Evolutionary conservation across 1,284 basidiomycete species (phyloP), one percentile per base, ranked within the genome.

Genomic region (Anthracocystis walkeri): DNA sequence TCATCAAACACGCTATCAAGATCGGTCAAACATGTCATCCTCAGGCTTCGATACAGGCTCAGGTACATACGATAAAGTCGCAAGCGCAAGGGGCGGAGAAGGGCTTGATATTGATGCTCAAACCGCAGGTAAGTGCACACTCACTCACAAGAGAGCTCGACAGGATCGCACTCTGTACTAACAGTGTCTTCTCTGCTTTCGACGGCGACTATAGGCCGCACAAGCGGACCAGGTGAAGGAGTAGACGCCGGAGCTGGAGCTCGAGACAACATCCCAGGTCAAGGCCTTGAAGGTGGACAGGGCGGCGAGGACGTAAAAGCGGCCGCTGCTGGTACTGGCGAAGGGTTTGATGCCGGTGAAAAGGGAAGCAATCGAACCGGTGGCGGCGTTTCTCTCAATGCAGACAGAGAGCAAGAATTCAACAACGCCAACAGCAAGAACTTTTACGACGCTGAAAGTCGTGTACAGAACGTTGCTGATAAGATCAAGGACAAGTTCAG

Each of bases 61-160:
- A 5, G 53, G 58, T n/a, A 25, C 52, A 1, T 60, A 66, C 41
- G 64, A 66, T 40, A 59, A 60, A 42, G n/a, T 56, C 2, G 64
- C 57, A 12, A 12, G 54, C 7, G 35, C 29, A 12, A 49, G 45
- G 25, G 63, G 63, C 23, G 57, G 63, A 12, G 57, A 65, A 29
- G 63, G 63, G 6, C 63, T 65, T 11, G 57, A 55, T 33, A 55
- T 65, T 40, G 63, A 65, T 31, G 51, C 63, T 11, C 35, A 65
- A 25, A 65, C 51, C 16, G 63, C 63, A 65, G 63, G 63, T 59
- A 23, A 14, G 51, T 53, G 35, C 12, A 38, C 31, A 2, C 46
- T 2, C 44, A 27, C 23, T 46, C 14, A 4, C 44, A 38, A 16
- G 35, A 38, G 35, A 38, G 35, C 35, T 4, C 35, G 35, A 38